Percentiles rank a stretch among this genome's conserved stretches.
Conservation (phyloP, 2,329 filamentous ascomycete genomes). For the Monosporascus sp. region DNA sequence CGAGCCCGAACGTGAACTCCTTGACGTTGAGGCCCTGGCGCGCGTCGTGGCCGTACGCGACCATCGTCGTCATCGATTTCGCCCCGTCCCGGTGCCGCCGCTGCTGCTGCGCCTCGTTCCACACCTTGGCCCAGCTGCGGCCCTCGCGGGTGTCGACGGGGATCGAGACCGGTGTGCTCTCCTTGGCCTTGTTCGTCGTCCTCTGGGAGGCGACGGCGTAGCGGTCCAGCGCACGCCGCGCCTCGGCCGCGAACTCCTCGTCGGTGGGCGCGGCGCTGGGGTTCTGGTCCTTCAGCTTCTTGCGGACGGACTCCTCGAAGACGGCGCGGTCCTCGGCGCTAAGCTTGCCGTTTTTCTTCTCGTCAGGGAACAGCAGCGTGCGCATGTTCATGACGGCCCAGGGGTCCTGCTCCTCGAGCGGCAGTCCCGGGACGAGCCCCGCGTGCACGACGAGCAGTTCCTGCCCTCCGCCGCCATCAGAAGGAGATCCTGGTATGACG, state of each 20-base stretch:
- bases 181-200: slow-evolving; percentile 3
- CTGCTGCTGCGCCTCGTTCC: slow-evolving; percentile 46
- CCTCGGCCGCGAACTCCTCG: slow-evolving; percentile 10
- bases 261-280: not conserved
- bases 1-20: slow-evolving; percentile 75
- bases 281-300: slow-evolving; percentile 20
- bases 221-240: slow-evolving; percentile 16
- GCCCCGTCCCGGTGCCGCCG: slow-evolving; percentile 13
- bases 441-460: slow-evolving; percentile 76
- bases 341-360: not conserved
- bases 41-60: slow-evolving; percentile 86
- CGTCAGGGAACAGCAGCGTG: slow-evolving; percentile 56
- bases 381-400: slow-evolving; percentile 91
- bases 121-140: slow-evolving; percentile 61
- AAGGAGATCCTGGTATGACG: slow-evolving; percentile 29
- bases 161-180: slow-evolving; percentile 7
- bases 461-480: slow-evolving; percentile 34
- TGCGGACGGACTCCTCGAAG: slow-evolving; percentile 34
- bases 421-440: slow-evolving; percentile 72
- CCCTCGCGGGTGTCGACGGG: slow-evolving; percentile 44
- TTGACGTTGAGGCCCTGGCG: slow-evolving; percentile 56
- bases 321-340: not conserved
- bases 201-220: not conserved
- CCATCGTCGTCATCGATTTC: slow-evolving; percentile 45
- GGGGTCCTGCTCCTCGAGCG: slow-evolving; percentile 66